phyloP scores from a whole-genome alignment of 2,329 filamentous ascomycete genomes.

The Leptographium lundbergii region DNA sequence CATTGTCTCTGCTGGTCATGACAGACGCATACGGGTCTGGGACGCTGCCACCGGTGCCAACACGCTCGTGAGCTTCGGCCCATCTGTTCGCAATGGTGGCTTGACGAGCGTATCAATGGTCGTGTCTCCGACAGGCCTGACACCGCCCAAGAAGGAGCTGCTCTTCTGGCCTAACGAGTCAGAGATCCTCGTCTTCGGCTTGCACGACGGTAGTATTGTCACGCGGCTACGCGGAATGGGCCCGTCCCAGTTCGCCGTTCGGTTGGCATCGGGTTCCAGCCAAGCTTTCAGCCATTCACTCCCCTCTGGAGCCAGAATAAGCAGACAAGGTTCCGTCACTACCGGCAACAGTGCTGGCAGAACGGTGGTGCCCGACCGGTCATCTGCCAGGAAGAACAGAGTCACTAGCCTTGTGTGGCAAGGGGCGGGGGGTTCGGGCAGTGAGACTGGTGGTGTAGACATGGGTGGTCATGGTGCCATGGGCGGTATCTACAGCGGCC shows the following conservation, averaged over 20 bases:
- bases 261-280: constrained; percentile 6
- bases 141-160: constrained; percentile 45
- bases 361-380: constrained; percentile 7
- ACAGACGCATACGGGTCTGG: constrained; percentile 80
- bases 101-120: constrained; percentile 50
- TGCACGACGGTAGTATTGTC: constrained; percentile 63
- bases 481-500: constrained; percentile 61
- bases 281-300: neutral
- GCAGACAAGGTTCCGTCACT: neutral
- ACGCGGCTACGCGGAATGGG: constrained; percentile 57
- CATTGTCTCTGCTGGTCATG: constrained; percentile 71
- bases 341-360: constrained; percentile 7
- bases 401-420: constrained; percentile 69
- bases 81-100: constrained; percentile 62
- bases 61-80: constrained; percentile 78
- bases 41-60: constrained; percentile 70
- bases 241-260: constrained; percentile 33
- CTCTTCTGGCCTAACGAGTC: constrained; percentile 73
- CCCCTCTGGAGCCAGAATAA: neutral
- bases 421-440: constrained; percentile 45
- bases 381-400: constrained; percentile 44
- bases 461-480: constrained; percentile 41
- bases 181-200: constrained; percentile 67
- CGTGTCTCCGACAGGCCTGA: constrained; percentile 47
- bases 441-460: constrained; percentile 41